Conservation (phyloP, 306 rosid genomes). For the Hippophae rhamnoides region DNA sequence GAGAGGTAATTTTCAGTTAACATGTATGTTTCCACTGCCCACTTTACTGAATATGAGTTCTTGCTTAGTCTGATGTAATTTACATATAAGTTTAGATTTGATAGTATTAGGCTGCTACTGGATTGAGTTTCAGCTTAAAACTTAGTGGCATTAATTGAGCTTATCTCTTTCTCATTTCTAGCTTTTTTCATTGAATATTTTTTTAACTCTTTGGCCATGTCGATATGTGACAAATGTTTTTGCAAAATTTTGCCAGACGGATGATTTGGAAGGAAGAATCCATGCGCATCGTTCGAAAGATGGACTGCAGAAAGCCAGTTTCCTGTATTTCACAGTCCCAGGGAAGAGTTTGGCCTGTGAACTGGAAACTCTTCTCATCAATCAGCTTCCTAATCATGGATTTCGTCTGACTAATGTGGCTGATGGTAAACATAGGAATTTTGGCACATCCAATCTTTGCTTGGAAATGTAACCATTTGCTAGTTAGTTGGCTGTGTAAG, state of each 20-base stretch:
- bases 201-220: not conserved
- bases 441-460: constrained; percentile 56
- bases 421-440: constrained; percentile 84
- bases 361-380: constrained; percentile 84
- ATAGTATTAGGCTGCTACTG: not conserved
- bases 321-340: constrained; percentile 54
- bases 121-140: not conserved
- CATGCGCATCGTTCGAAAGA: constrained; percentile 60
- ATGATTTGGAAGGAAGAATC: constrained; percentile 72
- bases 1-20: constrained; percentile 49
- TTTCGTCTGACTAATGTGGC: constrained; percentile 57
- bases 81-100: too few species aligned
- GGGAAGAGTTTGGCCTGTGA: constrained; percentile 92
- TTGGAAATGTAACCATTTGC: constrained; percentile 25
- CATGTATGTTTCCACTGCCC: not conserved
- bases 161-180: not conserved
- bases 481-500: constrained; percentile 6
- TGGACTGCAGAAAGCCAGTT: constrained; percentile 53
- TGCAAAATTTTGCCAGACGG: constrained; percentile 38
- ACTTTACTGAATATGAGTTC: not conserved
- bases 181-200: not conserved
- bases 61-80: not conserved
- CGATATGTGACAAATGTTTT: not conserved
- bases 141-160: not conserved
- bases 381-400: constrained; percentile 68